Conservation (phyloP, 495 filamentous ascomycete genomes). For the Penicillium argentinense region DNA sequence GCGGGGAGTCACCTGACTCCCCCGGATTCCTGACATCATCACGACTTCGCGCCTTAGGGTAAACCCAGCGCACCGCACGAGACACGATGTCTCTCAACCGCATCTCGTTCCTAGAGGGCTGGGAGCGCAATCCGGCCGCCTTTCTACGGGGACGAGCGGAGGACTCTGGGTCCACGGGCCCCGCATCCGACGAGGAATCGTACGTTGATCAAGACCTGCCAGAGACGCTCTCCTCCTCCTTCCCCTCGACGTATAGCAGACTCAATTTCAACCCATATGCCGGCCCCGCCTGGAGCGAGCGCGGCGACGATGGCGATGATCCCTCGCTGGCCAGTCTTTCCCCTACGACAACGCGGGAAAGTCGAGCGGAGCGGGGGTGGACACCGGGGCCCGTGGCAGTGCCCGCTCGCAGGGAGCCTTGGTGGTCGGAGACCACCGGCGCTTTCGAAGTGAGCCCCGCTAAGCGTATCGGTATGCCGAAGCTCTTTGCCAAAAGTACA, state of each 20-base stretch:
- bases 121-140: slow-evolving; percentile 43
- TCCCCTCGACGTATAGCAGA: slow-evolving; percentile 41
- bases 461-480: slow-evolving; percentile 61
- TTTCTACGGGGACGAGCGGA: slow-evolving; percentile 26
- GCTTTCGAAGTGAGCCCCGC: slow-evolving; percentile 68
- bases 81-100: slow-evolving; percentile 34
- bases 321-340: slow-evolving; percentile 21
- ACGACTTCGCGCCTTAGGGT: neutral
- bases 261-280: slow-evolving; percentile 49
- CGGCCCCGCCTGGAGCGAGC: slow-evolving; percentile 41
- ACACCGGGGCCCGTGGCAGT: neutral
- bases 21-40: neutral
- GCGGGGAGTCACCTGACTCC: slow-evolving; percentile 1
- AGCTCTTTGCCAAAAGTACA: neutral
- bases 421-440: slow-evolving; percentile 49
- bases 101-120: slow-evolving; percentile 43
- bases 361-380: slow-evolving; percentile 12
- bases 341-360: slow-evolving; percentile 25
- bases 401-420: slow-evolving; percentile 11
- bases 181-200: slow-evolving; percentile 34
- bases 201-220: slow-evolving; percentile 35
- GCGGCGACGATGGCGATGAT: slow-evolving; percentile 33
- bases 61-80: neutral
- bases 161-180: slow-evolving; percentile 1
- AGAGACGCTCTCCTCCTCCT: slow-evolving; percentile 42